These are phyloP conservation scores for Capsicum rhomboideum DNA, from an alignment of 257 asterid genomes.

Conservation along the genomic window DNA sequence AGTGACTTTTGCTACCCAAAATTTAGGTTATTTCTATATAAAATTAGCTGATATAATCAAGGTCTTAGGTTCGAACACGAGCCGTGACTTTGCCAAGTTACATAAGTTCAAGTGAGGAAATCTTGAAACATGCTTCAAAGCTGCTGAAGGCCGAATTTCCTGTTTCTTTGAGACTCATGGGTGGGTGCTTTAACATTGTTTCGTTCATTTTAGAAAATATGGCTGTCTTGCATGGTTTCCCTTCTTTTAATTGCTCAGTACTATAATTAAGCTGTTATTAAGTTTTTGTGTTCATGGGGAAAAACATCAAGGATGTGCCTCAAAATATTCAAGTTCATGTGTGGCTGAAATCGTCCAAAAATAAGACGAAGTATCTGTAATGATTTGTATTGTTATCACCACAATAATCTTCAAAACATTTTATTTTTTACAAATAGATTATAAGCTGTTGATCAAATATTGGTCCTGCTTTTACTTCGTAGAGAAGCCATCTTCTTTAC, in stretches of 20 bases:
- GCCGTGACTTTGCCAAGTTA: conserved; percentile 69
- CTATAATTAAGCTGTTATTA: not conserved
- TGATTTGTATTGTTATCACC: not conserved
- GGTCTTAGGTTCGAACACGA: conserved; percentile 77
- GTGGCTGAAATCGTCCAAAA: not conserved
- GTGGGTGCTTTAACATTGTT: conserved; percentile 29
- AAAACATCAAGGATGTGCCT: not conserved
- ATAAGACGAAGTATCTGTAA: not conserved
- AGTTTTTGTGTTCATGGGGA: not conserved
- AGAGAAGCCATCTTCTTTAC: not conserved
- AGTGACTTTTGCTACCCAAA: not conserved
- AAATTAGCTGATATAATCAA: not conserved
- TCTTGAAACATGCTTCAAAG: conserved; percentile 72
- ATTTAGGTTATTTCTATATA: not conserved
- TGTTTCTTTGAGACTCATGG: conserved; percentile 81
- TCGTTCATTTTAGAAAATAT: not conserved
- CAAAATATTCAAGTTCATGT: not conserved
- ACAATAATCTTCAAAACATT: not conserved
- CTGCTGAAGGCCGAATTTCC: conserved; percentile 93
- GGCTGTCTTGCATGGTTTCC: not conserved
- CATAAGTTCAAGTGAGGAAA: conserved; percentile 66
- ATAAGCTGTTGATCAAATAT: not conserved
- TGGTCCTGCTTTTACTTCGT: not conserved
- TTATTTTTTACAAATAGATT: not conserved
- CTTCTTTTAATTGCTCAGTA: not conserved